Base-by-base conservation (phyloP, 495 filamentous ascomycete species). In the Aspergillus asperescens region DNA sequence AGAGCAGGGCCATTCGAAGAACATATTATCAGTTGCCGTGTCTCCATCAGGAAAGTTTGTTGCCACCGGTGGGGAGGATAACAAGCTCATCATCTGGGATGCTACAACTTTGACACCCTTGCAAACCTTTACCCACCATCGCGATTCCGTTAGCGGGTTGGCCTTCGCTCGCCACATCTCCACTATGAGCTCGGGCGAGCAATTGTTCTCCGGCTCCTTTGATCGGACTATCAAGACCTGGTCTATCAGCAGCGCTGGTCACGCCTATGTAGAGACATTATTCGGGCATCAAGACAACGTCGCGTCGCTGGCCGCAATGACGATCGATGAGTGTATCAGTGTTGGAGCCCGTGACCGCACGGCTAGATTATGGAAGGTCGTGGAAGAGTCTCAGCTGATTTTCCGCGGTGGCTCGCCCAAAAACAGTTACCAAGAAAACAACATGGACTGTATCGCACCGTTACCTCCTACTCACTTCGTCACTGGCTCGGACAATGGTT, bases 271-370 rank as follows among this genome's bases (percentile, higher is more conserved):
- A 20, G 94, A 97, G 63, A 96, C 93, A 0, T 76, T 98, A 1
- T 96, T 96, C 68, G 93, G 93, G 8, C 93, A 98, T 69, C 90
- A 96, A 63, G 93, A 97, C 62, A 78, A 85, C 54, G 86, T 96
- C 34, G 76, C 90, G 31, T 86, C 87, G 58, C 77, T 98, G 47
- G 84, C 87, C 32, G 88, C 90, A 5, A 78, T 95, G 59, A 83
- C 81, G 10, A 81, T 87, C 48, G 93, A 98, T 68, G 83, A 89
- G 28, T 96, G 93, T 65, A 77, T 97, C 47, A 89, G 83, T 55
- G 93, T 95, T 16, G 93, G 93, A 52, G 86, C 86, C 24, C 78
- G 92, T 43, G 93, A 98, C 64, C 84, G 92, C 19, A 95, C 93
- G 0, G 91, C 90, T n/a, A 77, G 93, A 24, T 68, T 96, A 54